phyloP scores from a whole-genome alignment of 345 rosid species.

The Combretum micranthum region DNA sequence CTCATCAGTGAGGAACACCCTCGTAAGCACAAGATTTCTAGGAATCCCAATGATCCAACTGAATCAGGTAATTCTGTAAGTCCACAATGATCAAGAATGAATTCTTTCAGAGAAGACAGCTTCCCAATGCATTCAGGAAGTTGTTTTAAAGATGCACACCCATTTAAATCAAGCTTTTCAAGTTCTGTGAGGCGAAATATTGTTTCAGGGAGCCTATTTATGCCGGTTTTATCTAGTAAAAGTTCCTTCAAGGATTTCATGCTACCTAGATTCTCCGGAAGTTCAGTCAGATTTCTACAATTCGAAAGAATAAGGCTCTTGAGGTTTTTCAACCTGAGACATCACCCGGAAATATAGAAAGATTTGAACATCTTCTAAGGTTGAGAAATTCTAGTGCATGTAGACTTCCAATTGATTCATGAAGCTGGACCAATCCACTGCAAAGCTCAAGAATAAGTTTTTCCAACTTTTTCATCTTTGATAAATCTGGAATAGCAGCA shows the following conservation, averaged over 20 bases:
- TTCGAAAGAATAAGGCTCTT: conserved; percentile 31
- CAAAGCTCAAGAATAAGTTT: conserved; percentile 35
- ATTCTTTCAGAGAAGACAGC: conserved; percentile 32
- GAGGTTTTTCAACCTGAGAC: conserved; percentile 33
- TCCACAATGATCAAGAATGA: conserved; percentile 22
- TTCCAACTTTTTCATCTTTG: conserved; percentile 21
- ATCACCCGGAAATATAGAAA: conserved; percentile 32
- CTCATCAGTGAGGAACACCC: conserved; percentile 20
- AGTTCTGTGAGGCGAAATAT: conserved; percentile 30
- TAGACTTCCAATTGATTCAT: conserved; percentile 30
- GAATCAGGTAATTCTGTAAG: conserved; percentile 32
- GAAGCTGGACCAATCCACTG: conserved; percentile 19
- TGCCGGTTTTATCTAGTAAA: conserved; percentile 26
- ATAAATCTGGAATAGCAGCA: conserved; percentile 36
- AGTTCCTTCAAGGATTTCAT: conserved; percentile 44
- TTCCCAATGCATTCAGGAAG: conserved; percentile 28
- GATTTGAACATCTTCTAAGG: conserved; percentile 25
- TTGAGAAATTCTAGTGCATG: conserved; percentile 28
- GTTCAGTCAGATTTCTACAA: conserved; percentile 25
- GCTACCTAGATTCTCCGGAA: conserved; percentile 29
- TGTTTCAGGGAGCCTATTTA: conserved; percentile 34
- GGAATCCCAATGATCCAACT: conserved; percentile 25
- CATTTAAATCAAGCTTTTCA: conserved; percentile 33
- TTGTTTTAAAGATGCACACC: conserved; percentile 18
- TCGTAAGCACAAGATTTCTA: conserved; percentile 33